Evolutionary conservation across 2,329 filamentous ascomycete genomes (phyloP), one percentile per base, ranked within the genome.

Genomic region (Aspergillus sp.): DNA sequence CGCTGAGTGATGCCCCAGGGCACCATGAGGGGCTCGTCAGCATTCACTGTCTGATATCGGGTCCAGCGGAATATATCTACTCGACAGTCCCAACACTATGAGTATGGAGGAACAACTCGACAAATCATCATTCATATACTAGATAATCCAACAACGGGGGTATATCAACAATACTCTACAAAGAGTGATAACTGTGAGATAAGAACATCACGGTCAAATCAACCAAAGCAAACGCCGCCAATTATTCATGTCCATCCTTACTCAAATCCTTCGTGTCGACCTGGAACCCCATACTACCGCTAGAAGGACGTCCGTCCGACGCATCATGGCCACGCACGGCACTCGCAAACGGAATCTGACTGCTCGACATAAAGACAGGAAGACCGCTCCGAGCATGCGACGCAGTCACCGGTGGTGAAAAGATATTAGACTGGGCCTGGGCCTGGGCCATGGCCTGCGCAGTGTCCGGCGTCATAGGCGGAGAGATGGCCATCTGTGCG

Each of bases 361-460:
- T 71, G 38, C 60, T 75, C 0, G 79, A 71, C 16, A 75, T 77
- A 53, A 82, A 80, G 0, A 78, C 67, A 2, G 80, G 79, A 24
- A 82, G 64, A 19, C 74, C 73, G 16, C 73, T 65, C 53, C 69
- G 74, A 41, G 71, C 73, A 45, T 64, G 63, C 11, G 66, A 53
- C 2, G 67, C 62, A 16, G 65, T 63, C 24, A 57, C 59, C 16
- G 66, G 56, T 1, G 71, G 66, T 3, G 70, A 65, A 44, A 64
- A 65, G 1, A 66, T 51, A 16, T 59, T 60, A 9, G 60, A 53
- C 40, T 61, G 60, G 20, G 54, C 59, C 3, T 58, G 35, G 54
- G 22, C 53, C 35, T 2, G 49, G 11, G 26, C 57, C 47, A 30
- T 30, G 3, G 59, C 40, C n/a, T 42, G 45, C 5, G 42, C 16